These are phyloP conservation scores for Linaria vulgaris DNA, from an alignment of 257 asterid species.

Conservation along the genomic window DNA sequence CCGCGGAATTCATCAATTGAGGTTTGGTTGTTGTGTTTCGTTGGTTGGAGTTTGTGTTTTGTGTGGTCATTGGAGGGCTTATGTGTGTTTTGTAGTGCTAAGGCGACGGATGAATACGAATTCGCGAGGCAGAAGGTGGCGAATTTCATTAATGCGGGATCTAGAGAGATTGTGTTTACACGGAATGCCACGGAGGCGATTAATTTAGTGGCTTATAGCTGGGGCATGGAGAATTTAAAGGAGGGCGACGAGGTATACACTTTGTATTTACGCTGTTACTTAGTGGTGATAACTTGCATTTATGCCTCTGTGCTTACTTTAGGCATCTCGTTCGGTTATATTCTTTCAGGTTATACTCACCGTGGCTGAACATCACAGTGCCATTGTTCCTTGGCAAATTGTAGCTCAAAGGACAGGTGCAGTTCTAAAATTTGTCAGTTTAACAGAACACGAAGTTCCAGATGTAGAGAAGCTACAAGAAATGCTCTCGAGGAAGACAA, in stretches of 20 bases:
- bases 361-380: slow-evolving; percentile 96
- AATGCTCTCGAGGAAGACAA: slow-evolving; percentile 61
- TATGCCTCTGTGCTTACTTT: not conserved
- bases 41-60: not conserved
- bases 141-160: slow-evolving; percentile 65
- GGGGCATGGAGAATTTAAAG: slow-evolving; percentile 83
- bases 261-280: not conserved
- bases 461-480: slow-evolving; percentile 61
- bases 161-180: slow-evolving; percentile 86
- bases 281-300: not conserved
- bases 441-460: slow-evolving; percentile 78
- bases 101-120: slow-evolving; percentile 88
- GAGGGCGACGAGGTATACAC: slow-evolving; percentile 79
- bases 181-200: slow-evolving; percentile 97
- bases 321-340: no score
- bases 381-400: slow-evolving; percentile 96
- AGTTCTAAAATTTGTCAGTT: slow-evolving; percentile 58
- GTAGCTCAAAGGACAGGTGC: slow-evolving; percentile 99
- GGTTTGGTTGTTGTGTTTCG: slow-evolving; percentile 37
- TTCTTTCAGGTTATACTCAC: slow-evolving; percentile 67
- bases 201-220: slow-evolving; percentile 87
- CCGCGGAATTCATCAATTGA: slow-evolving; percentile 89
- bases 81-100: slow-evolving; percentile 51
- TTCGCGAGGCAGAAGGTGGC: slow-evolving; percentile 89
- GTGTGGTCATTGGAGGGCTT: slow-evolving; percentile 1